Evolutionary conservation across 2,329 filamentous ascomycete species (phyloP).

Genomic region (Colletotrichum tofieldiae): DNA sequence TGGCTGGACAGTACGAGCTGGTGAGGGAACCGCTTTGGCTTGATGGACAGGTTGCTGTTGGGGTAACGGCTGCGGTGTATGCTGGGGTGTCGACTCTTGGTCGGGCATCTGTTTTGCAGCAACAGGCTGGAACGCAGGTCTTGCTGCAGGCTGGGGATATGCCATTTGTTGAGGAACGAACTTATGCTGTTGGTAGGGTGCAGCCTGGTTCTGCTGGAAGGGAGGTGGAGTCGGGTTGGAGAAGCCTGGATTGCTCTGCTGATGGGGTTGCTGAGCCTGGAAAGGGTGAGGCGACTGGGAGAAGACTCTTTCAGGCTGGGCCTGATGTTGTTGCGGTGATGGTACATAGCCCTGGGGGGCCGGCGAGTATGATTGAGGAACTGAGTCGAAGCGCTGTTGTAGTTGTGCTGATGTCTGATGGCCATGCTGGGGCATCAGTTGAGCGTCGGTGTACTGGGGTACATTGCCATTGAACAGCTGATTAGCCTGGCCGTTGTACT

Average conservation of each 20-base stretch:
- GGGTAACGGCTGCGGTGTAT: constrained; percentile 8
- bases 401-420: constrained; percentile 54
- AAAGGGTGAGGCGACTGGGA: constrained; percentile 42
- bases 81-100: constrained; percentile 23
- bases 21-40: constrained; percentile 7
- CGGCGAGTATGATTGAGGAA: constrained; percentile 38
- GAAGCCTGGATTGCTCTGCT: constrained; percentile 36
- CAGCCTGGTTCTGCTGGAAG: constrained; percentile 33
- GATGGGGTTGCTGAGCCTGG: constrained; percentile 31
- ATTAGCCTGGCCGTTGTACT: constrained; percentile 52
- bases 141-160: constrained; percentile 28
- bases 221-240: constrained; percentile 36
- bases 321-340: constrained; percentile 45
- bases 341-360: constrained; percentile 50
- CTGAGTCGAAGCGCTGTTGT: constrained; percentile 48
- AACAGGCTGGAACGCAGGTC: constrained; percentile 35
- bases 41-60: constrained; percentile 47
- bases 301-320: constrained; percentile 39
- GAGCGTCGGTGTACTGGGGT: constrained; percentile 52
- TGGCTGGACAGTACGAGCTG: constrained; percentile 23
- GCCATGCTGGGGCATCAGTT: constrained; percentile 53
- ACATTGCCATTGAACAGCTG: constrained; percentile 52
- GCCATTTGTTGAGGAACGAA: constrained; percentile 40
- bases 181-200: constrained; percentile 40
- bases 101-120: constrained; percentile 31